phyloP scores from a whole-genome alignment of 176 grass and related monocot genomes.

The Calamus simplicifolius region DNA sequence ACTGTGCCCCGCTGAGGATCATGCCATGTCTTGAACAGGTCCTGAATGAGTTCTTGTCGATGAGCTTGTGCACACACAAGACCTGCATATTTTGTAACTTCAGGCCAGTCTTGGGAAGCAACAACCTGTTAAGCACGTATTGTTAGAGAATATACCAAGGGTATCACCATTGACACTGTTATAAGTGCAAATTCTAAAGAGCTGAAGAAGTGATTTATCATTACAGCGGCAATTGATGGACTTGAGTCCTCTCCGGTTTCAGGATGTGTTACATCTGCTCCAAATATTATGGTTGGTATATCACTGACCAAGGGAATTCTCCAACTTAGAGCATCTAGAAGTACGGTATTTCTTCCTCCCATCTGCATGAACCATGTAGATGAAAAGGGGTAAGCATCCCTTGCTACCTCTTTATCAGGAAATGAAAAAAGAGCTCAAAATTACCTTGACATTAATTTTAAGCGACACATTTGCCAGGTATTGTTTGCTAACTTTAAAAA shows the following conservation, averaged over 20 bases:
- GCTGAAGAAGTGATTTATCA: constrained; percentile 5
- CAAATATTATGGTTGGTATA: constrained; percentile 99
- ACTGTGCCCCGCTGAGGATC: constrained; percentile 85
- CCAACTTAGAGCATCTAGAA: constrained; percentile 96
- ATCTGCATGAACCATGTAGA: constrained; percentile 48
- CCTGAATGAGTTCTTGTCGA: constrained; percentile 74
- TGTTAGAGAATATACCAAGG: constrained; percentile 10
- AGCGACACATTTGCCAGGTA: constrained; percentile 98
- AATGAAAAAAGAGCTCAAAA: background rate
- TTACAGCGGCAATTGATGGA: constrained; percentile 96
- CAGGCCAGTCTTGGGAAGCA: constrained; percentile 75
- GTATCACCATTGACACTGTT: background rate
- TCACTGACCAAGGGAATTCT: constrained; percentile 97
- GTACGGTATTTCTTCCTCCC: constrained; percentile 97
- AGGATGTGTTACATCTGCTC: constrained; percentile 98
- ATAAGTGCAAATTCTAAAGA: constrained; percentile 4
- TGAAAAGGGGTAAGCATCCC: constrained; percentile 1
- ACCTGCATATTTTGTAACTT: constrained; percentile 71
- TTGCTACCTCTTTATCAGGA: too few relatives aligned
- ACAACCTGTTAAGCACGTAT: constrained; percentile 35
- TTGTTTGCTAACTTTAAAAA: constrained; percentile 99
- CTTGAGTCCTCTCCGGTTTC: constrained; percentile 98
- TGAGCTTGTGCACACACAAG: constrained; percentile 63
- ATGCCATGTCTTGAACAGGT: constrained; percentile 97
- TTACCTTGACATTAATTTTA: constrained; percentile 99